phyloP scores from a whole-genome alignment of 176 grass and related monocot species.

The Avena eriantha region DNA sequence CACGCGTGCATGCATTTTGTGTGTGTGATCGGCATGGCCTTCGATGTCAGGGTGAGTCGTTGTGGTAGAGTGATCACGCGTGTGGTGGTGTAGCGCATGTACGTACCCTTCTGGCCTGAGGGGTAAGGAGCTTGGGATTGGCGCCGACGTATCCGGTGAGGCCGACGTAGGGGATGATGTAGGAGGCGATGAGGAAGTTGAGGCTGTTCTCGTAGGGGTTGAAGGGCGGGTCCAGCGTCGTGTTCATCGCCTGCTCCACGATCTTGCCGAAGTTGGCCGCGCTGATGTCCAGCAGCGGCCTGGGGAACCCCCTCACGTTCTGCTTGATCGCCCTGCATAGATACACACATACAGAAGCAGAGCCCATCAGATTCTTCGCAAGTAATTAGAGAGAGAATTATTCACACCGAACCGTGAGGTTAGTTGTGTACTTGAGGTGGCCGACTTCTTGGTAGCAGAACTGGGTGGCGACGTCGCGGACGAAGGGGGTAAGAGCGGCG shows the following conservation, averaged over 20 bases:
- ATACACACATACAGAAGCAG: too few relatives aligned
- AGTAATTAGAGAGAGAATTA: too few relatives aligned
- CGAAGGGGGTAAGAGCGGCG: conserved; percentile 55
- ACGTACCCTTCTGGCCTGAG: conserved; percentile 67
- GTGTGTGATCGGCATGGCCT: neutral
- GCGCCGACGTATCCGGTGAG: conserved; percentile 92
- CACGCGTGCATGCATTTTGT: neutral
- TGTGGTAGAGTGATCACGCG: conserved; percentile 37
- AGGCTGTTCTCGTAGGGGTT: conserved; percentile 82
- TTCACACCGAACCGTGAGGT: neutral
- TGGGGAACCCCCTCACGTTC: conserved; percentile 69
- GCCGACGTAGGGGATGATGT: conserved; percentile 89
- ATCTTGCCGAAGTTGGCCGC: conserved; percentile 71
- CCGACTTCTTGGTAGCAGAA: conserved; percentile 98
- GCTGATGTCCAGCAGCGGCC: conserved; percentile 80
- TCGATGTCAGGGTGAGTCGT: neutral
- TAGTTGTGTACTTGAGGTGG: conserved; percentile 62
- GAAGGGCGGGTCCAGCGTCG: conserved; percentile 75
- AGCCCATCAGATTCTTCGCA: too few relatives aligned
- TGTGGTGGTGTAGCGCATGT: neutral
- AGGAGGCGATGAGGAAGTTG: conserved; percentile 89
- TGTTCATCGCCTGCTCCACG: conserved; percentile 65
- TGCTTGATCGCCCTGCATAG: conserved; percentile 78
- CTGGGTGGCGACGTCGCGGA: conserved; percentile 66
- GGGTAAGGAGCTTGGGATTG: conserved; percentile 76